Evolutionary conservation across 2,329 filamentous ascomycete species (phyloP).

Genomic region (Phoma sp.): DNA sequence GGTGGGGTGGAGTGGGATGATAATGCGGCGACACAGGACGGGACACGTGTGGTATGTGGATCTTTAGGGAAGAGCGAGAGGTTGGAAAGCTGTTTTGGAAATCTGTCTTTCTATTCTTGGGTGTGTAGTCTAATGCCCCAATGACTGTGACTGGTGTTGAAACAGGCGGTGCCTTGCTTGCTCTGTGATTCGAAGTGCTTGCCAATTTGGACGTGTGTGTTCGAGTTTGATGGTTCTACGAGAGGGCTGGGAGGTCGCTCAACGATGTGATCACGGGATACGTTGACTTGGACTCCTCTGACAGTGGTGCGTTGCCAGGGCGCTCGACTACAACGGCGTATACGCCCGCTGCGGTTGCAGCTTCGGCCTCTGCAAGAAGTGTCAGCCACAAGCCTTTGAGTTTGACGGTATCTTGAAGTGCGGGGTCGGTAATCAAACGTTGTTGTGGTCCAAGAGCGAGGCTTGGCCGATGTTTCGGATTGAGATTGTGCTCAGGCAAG

Average conservation of each 20-base stretch:
- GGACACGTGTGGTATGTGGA: slow-evolving; percentile 4
- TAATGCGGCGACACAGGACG: neutral
- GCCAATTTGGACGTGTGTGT: neutral
- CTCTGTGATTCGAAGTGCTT: neutral
- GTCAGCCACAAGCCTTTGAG: slow-evolving; percentile 24
- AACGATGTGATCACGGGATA: slow-evolving; percentile 38
- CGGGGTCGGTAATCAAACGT: slow-evolving; percentile 17
- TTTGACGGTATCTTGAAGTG: slow-evolving; percentile 11
- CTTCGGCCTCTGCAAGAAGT: slow-evolving; percentile 49
- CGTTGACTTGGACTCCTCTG: slow-evolving; percentile 22
- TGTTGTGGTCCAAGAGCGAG: slow-evolving; percentile 1
- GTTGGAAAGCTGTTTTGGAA: neutral
- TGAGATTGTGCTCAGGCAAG: neutral
- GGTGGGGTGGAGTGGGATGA: neutral
- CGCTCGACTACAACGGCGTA: slow-evolving; percentile 58
- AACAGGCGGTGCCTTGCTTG: neutral
- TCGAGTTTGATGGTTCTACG: neutral
- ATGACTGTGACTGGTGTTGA: neutral
- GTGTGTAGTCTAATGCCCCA: neutral
- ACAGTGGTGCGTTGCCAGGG: slow-evolving; percentile 71
- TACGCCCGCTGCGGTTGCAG: slow-evolving; percentile 52
- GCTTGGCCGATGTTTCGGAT: slow-evolving; percentile 20
- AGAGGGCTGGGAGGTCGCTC: slow-evolving; percentile 46
- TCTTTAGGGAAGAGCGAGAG: neutral
- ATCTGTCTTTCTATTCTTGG: neutral